These are phyloP conservation scores for Leccinum subgranulosum DNA, from an alignment of 768 basidiomycete species.

Conservation along the genomic window DNA sequence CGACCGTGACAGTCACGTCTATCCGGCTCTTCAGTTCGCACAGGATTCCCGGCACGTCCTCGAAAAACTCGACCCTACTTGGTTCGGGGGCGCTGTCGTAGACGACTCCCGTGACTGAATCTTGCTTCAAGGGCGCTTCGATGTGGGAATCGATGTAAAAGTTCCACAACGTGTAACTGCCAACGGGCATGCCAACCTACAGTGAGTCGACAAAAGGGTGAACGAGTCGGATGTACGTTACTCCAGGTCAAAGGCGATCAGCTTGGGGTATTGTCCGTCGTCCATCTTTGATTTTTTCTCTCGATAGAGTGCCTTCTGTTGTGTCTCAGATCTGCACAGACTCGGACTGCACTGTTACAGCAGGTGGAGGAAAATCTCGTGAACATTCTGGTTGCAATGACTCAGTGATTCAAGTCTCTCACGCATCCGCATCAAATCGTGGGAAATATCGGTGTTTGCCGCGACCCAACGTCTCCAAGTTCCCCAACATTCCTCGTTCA, in stretches of 20 bases:
- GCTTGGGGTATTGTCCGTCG: conserved; percentile 45
- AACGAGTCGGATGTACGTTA: conserved; percentile 34
- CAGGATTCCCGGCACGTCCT: conserved; percentile 72
- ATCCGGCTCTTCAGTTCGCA: conserved; percentile 46
- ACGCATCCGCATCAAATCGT: no score
- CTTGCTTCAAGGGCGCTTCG: conserved; percentile 51
- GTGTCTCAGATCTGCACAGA: background rate
- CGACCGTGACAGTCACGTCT: conserved; percentile 60
- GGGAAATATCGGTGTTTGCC: no score
- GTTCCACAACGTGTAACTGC: conserved; percentile 82
- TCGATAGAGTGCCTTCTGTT: background rate
- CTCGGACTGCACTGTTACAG: no score
- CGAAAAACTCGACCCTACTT: conserved; percentile 61
- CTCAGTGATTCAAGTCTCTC: no score
- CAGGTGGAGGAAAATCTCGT: background rate
- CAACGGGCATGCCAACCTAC: background rate
- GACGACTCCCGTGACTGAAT: conserved; percentile 27
- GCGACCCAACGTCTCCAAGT: no score
- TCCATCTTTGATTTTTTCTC: conserved; percentile 12
- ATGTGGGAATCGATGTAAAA: conserved; percentile 86
- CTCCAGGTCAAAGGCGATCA: conserved; percentile 84
- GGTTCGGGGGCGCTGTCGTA: conserved; percentile 23
- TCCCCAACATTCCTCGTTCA: no score
- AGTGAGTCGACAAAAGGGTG: background rate
- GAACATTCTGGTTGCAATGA: no score